Evolutionary conservation across 1,284 basidiomycete species (phyloP).

Genomic region (Mycena citricolor): DNA sequence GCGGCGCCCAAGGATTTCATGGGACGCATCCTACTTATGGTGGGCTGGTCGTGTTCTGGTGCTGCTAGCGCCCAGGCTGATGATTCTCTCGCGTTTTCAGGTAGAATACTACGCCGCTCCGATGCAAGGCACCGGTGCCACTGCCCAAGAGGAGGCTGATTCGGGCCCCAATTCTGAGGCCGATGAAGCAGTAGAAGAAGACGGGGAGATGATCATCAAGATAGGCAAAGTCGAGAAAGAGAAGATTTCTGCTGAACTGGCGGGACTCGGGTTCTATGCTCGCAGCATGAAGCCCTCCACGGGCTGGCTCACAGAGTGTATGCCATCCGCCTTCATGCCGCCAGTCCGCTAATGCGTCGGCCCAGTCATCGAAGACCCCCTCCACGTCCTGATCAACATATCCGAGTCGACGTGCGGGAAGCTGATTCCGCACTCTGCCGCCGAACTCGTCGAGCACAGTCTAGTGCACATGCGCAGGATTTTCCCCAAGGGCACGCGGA

Average conservation of each 20-base stretch:
- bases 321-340: neutral
- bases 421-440: constrained; percentile 28
- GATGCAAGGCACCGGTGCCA: constrained; percentile 23
- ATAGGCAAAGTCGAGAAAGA: constrained; percentile 27
- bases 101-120: constrained; percentile 54
- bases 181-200: constrained; percentile 23
- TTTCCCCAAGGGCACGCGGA: constrained; percentile 45
- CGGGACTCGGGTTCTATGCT: constrained; percentile 53
- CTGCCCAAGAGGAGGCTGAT: constrained; percentile 24
- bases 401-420: constrained; percentile 44
- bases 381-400: constrained; percentile 58
- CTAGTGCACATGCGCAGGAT: constrained; percentile 27
- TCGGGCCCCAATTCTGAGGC: constrained; percentile 9
- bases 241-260: constrained; percentile 48
- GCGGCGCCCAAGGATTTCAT: constrained; percentile 48
- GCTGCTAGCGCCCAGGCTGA: too few relatives aligned
- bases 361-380: constrained; percentile 40
- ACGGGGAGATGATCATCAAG: constrained; percentile 19
- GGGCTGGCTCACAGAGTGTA: constrained; percentile 37
- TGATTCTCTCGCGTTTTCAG: constrained; percentile 30
- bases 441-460: constrained; percentile 40
- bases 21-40: constrained; percentile 62
- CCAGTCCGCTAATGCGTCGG: constrained; percentile 6
- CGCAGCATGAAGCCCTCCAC: constrained; percentile 58
- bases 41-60: constrained; percentile 27